These are phyloP conservation scores for Annulohypoxylon moriforme DNA, from an alignment of 495 filamentous ascomycete species.

Conservation along the genomic window DNA sequence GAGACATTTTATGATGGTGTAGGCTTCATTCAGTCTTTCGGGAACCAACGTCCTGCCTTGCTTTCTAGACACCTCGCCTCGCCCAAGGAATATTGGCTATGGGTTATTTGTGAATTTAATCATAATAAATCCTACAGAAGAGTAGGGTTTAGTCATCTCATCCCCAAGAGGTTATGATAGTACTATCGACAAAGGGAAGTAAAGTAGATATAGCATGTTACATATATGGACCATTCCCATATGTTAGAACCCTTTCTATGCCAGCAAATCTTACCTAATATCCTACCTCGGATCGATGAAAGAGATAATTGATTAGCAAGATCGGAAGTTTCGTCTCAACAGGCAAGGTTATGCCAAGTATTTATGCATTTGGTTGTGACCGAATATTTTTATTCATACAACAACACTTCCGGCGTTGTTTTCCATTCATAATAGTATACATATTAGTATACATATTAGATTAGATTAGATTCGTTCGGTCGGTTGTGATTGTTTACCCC, in stretches of 20 bases:
- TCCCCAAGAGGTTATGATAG: too few relatives aligned
- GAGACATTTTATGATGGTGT: background rate
- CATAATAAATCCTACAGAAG: too few relatives aligned
- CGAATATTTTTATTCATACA: conserved; percentile 27
- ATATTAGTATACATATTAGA: conserved; percentile 29
- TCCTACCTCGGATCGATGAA: background rate
- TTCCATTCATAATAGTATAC: conserved; percentile 11
- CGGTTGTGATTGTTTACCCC: background rate
- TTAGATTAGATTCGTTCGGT: background rate
- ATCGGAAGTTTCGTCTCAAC: background rate
- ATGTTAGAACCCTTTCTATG: too few relatives aligned
- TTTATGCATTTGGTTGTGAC: background rate
- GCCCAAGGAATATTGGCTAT: too few relatives aligned
- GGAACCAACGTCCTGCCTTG: background rate
- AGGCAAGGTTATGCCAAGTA: background rate
- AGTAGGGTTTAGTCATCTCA: too few relatives aligned
- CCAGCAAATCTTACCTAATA: background rate
- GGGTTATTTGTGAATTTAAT: too few relatives aligned
- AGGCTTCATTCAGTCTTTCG: background rate
- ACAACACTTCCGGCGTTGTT: background rate
- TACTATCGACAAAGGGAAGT: too few relatives aligned
- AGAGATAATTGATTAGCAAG: background rate
- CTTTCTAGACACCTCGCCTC: too few relatives aligned
- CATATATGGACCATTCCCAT: too few relatives aligned
- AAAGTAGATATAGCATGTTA: too few relatives aligned